Evolutionary conservation across 495 filamentous ascomycete genomes (phyloP), one percentile per base, ranked within the genome.

Genomic region (Rostrohypoxylon terebratum): DNA sequence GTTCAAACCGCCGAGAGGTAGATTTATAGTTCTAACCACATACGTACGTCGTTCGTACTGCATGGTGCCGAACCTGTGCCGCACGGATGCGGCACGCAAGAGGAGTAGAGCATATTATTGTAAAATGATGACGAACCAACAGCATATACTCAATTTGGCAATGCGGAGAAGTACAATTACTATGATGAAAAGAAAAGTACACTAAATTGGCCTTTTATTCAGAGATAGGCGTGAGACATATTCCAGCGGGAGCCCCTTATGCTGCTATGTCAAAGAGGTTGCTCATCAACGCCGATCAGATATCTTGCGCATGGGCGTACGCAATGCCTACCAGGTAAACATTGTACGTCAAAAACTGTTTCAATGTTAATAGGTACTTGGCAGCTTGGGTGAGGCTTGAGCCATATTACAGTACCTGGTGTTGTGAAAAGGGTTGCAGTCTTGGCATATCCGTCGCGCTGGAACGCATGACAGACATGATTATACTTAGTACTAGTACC

Each of bases 1-100:
- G 13, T 25, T 11, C 23, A 14, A n/a, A 13, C 23, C 11, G 20
- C 18, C 20, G 28, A 31, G 48, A n/a, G 23, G 48, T 53, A 53
- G 13, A 31, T 53, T 53, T 53, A 53, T 23, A 53, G 48, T 53
- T 53, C 23, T 31, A 53, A 53, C 48, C 23, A 31, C 48, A 53
- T 53, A 11, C 23, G 3, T 20, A 9, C n/a, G 14, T 14, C 21
- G 45, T 18, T 21, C 16, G 42, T 45, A 48, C 21, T 48, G n/a
- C 18, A 13, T 31, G 23, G 48, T 53, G 16, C 44, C 21, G 20
- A 28, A 53, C 14, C 48, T 53, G 48, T 53, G 48, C 48, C 48
- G n/a, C 23, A 53, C 48, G 48, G 21, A 13, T 23, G 48, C 48
- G 21, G 48, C 48, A 28, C 21, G 23, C 48, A 23, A 50, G 47